phyloP scores from a whole-genome alignment of 768 basidiomycete genomes.

The Collybiopsis confluens region DNA sequence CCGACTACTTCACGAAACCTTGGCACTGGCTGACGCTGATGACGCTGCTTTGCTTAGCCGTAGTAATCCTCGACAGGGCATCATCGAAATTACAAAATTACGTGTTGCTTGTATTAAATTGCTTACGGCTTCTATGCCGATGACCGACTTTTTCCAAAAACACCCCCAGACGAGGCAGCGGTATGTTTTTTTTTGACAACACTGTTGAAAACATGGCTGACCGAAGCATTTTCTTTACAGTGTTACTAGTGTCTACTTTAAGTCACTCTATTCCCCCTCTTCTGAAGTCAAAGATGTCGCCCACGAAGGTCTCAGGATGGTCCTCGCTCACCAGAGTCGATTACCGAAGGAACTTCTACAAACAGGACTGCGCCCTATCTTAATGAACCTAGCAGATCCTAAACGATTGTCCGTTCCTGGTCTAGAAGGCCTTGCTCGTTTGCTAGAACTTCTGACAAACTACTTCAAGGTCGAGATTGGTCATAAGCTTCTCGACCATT shows the following conservation, averaged over 20 bases:
- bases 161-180: conserved; percentile 82
- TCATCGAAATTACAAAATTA: conserved; percentile 79
- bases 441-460: conserved; percentile 91
- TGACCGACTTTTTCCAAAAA: conserved; percentile 88
- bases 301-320: conserved; percentile 87
- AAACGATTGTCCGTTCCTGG: conserved; percentile 90
- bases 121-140: conserved; percentile 89
- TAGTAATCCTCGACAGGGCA: conserved; percentile 70
- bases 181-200: conserved; percentile 35
- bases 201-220: background rate
- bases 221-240: conserved; percentile 33
- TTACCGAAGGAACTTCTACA: conserved; percentile 94
- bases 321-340: conserved; percentile 83
- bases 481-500: conserved; percentile 94
- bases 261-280: conserved; percentile 90
- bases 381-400: conserved; percentile 97
- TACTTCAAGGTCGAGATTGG: conserved; percentile 99
- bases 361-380: conserved; percentile 89
- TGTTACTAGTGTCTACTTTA: conserved; percentile 95
- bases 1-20: conserved; percentile 86
- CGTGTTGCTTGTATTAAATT: conserved; percentile 93
- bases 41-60: conserved; percentile 79
- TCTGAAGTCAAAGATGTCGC: conserved; percentile 93
- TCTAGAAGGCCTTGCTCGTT: conserved; percentile 87
- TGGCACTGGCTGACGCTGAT: conserved; percentile 94